These are phyloP conservation scores for Trametes versicolor DNA, from an alignment of 1,284 basidiomycete genomes.

Conservation along the genomic window DNA sequence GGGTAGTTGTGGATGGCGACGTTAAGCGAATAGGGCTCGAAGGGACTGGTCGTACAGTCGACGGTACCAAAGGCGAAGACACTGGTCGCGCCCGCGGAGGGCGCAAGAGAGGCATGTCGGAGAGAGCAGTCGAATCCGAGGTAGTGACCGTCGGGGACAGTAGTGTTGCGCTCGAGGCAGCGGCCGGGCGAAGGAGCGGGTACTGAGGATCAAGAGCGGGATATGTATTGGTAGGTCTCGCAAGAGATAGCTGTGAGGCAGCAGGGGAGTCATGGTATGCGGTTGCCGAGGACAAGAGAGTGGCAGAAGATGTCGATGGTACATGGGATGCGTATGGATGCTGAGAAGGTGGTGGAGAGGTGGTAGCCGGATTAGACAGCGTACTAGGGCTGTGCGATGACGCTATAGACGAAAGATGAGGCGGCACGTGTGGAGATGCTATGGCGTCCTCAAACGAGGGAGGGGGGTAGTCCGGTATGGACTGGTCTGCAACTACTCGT, in stretches of 20 bases:
- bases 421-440: slow-evolving; percentile 33
- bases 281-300: slow-evolving; percentile 14
- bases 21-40: slow-evolving; percentile 25
- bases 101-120: slow-evolving; percentile 29
- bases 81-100: slow-evolving; percentile 23
- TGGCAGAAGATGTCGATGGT: slow-evolving; percentile 16
- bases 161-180: slow-evolving; percentile 19
- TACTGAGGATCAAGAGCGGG: slow-evolving; percentile 11
- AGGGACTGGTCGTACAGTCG: slow-evolving; percentile 10
- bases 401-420: slow-evolving; percentile 28
- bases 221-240: slow-evolving; percentile 1
- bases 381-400: slow-evolving; percentile 26
- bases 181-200: neutral
- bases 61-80: slow-evolving; percentile 16
- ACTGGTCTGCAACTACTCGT: slow-evolving; percentile 32
- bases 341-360: slow-evolving; percentile 9
- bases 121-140: slow-evolving; percentile 25
- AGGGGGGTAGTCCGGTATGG: slow-evolving; percentile 64
- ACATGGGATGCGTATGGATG: slow-evolving; percentile 16
- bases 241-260: slow-evolving; percentile 18
- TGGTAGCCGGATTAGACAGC: slow-evolving; percentile 14
- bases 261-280: slow-evolving; percentile 18
- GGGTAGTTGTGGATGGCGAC: slow-evolving; percentile 32
- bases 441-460: slow-evolving; percentile 68
- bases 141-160: slow-evolving; percentile 18